Evolutionary conservation across 768 basidiomycete genomes (phyloP).

Genomic region (Phanerodontia chrysosporium): DNA sequence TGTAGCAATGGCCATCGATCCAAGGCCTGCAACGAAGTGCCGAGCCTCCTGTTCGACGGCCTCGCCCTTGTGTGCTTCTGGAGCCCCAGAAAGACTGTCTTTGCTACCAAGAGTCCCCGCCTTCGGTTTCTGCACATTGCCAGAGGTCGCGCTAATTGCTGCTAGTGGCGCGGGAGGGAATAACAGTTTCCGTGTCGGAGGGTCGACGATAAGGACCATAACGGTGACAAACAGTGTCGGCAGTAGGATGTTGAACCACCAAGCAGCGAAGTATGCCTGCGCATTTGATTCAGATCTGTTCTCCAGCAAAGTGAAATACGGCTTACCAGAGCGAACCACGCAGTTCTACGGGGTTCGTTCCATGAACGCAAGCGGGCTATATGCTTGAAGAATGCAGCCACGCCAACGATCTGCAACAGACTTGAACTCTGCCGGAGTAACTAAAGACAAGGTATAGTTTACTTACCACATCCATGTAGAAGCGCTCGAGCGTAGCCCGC

Average conservation of each 20-base stretch:
- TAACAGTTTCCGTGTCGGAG: conserved; percentile 28
- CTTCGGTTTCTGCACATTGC: conserved; percentile 31
- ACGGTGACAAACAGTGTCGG: conserved; percentile 29
- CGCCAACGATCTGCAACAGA: conserved; percentile 25
- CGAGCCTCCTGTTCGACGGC: conserved; percentile 37
- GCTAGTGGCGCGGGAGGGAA: conserved; percentile 36
- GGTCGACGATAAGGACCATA: conserved; percentile 33
- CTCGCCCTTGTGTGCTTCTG: conserved; percentile 33
- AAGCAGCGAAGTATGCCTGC: conserved; percentile 33
- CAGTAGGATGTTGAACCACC: conserved; percentile 33
- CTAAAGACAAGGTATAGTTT: not conserved
- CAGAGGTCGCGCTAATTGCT: conserved; percentile 26
- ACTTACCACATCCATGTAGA: conserved; percentile 36
- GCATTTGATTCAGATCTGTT: not conserved
- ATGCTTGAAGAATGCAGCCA: conserved; percentile 31
- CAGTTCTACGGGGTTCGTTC: conserved; percentile 34
- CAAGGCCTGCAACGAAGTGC: conserved; percentile 30
- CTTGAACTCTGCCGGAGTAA: not conserved
- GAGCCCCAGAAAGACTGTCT: conserved; percentile 31
- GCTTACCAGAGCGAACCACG: conserved; percentile 25
- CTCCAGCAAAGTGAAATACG: not conserved
- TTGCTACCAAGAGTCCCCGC: conserved; percentile 28
- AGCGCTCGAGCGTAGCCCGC: conserved; percentile 34
- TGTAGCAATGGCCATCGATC: conserved; percentile 28
- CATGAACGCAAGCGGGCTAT: conserved; percentile 35